Conservation (phyloP, 306 rosid species). For the Acacia crassicarpa region DNA sequence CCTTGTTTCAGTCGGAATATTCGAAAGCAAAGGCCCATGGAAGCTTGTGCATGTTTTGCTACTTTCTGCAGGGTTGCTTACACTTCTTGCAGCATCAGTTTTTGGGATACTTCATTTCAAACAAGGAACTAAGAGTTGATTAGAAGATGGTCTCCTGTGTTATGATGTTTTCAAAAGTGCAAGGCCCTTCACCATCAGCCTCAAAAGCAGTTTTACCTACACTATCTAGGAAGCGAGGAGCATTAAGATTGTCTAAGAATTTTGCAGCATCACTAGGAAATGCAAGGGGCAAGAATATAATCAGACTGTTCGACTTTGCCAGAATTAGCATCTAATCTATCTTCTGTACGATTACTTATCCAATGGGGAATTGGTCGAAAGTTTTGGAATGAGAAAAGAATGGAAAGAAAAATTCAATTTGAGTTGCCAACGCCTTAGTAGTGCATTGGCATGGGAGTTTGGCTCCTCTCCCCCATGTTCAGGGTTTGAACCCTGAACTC, state of each 20-base stretch:
- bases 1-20: constrained; percentile 52
- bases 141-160: constrained; percentile 66
- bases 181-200: constrained; percentile 48
- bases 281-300: constrained; percentile 73
- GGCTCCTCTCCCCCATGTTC: no score
- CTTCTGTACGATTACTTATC: not conserved
- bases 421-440: no score
- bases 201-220: constrained; percentile 74
- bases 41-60: constrained; percentile 56
- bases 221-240: constrained; percentile 54
- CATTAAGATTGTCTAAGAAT: constrained; percentile 45
- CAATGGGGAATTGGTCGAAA: not conserved
- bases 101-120: constrained; percentile 49
- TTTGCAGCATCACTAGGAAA: constrained; percentile 59
- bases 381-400: not conserved
- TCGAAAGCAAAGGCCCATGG: constrained; percentile 54
- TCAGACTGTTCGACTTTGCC: constrained; percentile 72
- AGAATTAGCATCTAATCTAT: not conserved
- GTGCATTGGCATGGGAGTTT: no score
- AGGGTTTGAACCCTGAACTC: no score
- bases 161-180: constrained; percentile 61
- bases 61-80: constrained; percentile 53
- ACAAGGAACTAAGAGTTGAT: constrained; percentile 50
- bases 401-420: no score
- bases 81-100: constrained; percentile 49